These are phyloP conservation scores for Hordeum pubiflorum DNA, from an alignment of 202 grass and related monocot species.

Conservation along the genomic window DNA sequence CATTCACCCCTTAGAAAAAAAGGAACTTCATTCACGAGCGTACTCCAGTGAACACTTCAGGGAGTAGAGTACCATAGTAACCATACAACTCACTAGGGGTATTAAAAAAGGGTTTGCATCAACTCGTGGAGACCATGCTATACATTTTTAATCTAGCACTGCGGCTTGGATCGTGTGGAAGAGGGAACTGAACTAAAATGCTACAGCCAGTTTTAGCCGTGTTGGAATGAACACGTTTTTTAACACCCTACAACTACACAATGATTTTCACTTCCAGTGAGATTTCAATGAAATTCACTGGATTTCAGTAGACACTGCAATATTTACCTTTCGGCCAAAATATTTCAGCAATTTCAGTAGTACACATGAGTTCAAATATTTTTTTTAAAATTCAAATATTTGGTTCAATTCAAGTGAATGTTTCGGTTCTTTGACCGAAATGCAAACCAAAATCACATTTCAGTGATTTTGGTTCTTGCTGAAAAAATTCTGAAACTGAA, in stretches of 20 bases:
- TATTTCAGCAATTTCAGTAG: no score
- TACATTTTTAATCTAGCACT: not conserved
- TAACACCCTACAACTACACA: not conserved
- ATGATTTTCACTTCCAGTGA: not conserved
- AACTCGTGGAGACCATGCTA: not conserved
- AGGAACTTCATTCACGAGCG: not conserved
- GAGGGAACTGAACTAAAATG: not conserved
- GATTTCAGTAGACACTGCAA: no score
- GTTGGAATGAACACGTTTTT: not conserved
- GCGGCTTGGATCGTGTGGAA: not conserved
- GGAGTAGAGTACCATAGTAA: not conserved
- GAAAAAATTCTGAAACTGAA: no score
- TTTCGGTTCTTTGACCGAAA: no score
- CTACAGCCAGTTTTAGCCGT: not conserved
- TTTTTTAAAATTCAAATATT: no score
- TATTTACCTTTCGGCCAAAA: no score
- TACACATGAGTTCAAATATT: no score
- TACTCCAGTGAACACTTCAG: not conserved
- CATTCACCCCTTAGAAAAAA: conserved; percentile 1
- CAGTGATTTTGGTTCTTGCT: no score
- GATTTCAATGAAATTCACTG: no score
- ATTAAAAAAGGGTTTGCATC: not conserved
- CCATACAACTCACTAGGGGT: not conserved
- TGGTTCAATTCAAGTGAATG: no score
- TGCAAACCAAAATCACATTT: no score